Evolutionary conservation across 1,139 yeast genomes (phyloP), one percentile per base, ranked within the genome.

Genomic region (Candida labiduridarum): DNA sequence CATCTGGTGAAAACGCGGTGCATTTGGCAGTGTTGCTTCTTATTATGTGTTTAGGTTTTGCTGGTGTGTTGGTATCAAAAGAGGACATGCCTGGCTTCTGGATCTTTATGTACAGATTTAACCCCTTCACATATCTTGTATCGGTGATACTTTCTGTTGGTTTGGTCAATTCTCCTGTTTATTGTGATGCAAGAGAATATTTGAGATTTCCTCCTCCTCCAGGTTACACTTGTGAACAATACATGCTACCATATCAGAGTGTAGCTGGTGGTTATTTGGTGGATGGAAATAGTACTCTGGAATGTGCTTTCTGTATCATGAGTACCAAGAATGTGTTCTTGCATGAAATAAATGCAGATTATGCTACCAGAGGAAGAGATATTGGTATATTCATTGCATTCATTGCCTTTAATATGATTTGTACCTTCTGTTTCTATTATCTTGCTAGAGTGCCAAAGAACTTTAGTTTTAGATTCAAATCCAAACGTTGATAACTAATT

Each of bases 361-460:
- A 76, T 60, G 44, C 61, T 11, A 70, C 76, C 53, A 77, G 82
- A 67, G 84, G 91, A 88, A 81, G 91, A 76, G 80, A 86, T 63
- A 74, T 76, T 55, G 94, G 92, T 65, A 76, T 85, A 49, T 79
- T 80, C 56, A 64, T 67, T 50, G 60, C 64, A 2, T 68, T 64
- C 62, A 80, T 82, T 54, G 67, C 67, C 40, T 72, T 87, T 65
- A 84, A 88, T 63, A 68, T 80, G 41, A 51, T 65, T 35, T 72
- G 72, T 27, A 79, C 86, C 11, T 62, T 85, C 25, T 64, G 78
- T 62, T 68, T 87, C 49, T 89, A 87, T 70, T 88, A 88, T 84
- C 66, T 85, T 46, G 82, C 83, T 9, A 83, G 96, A 72, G 95
- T 88, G 50, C 95, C 96, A 55, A 73, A 71, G 58, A 46, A 42